Evolutionary conservation across 2,329 filamentous ascomycete species (phyloP).

Genomic region (Aspergillus tanneri): DNA sequence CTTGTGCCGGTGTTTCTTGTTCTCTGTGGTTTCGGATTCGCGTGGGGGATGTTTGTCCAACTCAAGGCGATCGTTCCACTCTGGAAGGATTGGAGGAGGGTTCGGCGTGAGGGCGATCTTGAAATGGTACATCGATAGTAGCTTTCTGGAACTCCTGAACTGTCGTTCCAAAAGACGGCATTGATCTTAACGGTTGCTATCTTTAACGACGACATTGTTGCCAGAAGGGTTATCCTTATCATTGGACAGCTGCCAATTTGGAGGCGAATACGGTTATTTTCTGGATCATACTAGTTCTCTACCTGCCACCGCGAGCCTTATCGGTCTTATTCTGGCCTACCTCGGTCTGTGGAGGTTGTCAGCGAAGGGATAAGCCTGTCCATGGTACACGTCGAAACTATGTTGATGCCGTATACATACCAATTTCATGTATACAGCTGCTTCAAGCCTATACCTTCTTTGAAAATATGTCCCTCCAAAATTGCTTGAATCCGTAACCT

Average conservation of each 20-base stretch:
- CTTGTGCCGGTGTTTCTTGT: neutral
- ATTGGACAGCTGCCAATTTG: neutral
- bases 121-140: neutral
- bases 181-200: neutral
- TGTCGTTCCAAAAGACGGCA: neutral
- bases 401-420: conserved; percentile 14
- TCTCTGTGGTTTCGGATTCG: neutral
- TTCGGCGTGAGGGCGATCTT: neutral
- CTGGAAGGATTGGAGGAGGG: neutral
- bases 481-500: conserved; percentile 78
- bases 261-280: neutral
- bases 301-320: neutral
- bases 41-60: neutral
- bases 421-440: conserved; percentile 5
- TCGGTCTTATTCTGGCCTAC: neutral
- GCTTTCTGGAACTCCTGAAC: neutral
- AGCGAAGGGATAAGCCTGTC: neutral
- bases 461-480: conserved; percentile 79
- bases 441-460: conserved; percentile 17
- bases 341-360: neutral
- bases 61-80: neutral
- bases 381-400: conserved; percentile 1
- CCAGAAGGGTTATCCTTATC: neutral
- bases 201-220: neutral
- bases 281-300: neutral